Percentiles rank a stretch among this genome's conserved stretches.
Conservation (phyloP, 225 moss, liverwort and hornwort genomes). For the Bryoerythrophyllum caledonicum region DNA sequence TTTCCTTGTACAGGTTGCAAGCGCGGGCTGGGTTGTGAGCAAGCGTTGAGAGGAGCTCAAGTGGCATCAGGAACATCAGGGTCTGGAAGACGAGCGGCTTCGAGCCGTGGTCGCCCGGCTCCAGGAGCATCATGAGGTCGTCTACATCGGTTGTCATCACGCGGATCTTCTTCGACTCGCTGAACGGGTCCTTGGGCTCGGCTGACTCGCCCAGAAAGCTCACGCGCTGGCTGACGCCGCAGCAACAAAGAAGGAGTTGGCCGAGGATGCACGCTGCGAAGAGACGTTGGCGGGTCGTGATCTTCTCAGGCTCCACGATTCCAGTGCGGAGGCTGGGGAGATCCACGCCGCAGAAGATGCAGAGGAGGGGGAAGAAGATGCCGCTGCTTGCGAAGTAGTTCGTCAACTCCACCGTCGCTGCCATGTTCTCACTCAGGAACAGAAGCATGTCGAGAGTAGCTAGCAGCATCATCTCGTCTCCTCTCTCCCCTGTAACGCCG, state of each 20-base stretch:
- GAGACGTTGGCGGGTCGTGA: constrained; percentile 44
- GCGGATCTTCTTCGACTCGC: constrained; percentile 47
- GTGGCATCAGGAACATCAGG: constrained; percentile 71
- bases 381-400: constrained; percentile 71
- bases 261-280: constrained; percentile 82
- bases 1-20: constrained; percentile 69
- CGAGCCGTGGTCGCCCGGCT: constrained; percentile 53
- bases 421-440: constrained; percentile 71
- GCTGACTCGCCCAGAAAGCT: constrained; percentile 72
- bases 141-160: constrained; percentile 86
- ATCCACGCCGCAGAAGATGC: constrained; percentile 70
- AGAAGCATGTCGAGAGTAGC: constrained; percentile 75
- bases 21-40: constrained; percentile 81
- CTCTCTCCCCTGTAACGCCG: constrained; percentile 40
- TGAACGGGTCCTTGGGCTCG: constrained; percentile 55
- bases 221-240: constrained; percentile 76
- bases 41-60: constrained; percentile 83
- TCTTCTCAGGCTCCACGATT: constrained; percentile 36
- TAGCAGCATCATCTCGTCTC: constrained; percentile 53
- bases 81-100: constrained; percentile 81
- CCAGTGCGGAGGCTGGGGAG: constrained; percentile 65
- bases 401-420: constrained; percentile 68
- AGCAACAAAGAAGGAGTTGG: constrained; percentile 79
- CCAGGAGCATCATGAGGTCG: constrained; percentile 79
- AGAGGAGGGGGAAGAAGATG: constrained; percentile 72